These are phyloP conservation scores for Bruguiera sexangula DNA, from an alignment of 345 rosid species.

Conservation along the genomic window DNA sequence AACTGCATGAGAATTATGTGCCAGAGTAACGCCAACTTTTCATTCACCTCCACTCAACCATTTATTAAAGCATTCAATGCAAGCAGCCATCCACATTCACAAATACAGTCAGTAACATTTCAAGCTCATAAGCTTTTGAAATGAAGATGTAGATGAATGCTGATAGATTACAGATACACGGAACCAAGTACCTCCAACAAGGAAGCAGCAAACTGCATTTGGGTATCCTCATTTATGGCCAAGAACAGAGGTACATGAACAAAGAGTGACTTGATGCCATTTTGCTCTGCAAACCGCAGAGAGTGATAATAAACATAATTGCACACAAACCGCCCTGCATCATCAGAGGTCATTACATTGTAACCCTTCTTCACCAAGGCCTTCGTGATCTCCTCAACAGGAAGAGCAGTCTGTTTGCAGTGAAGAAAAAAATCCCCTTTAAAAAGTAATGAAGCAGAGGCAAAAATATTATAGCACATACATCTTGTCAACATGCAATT, in stretches of 20 bases:
- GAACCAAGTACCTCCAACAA: slow-evolving; percentile 90
- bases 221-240: slow-evolving; percentile 83
- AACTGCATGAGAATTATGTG: slow-evolving; percentile 22
- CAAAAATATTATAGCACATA: not conserved
- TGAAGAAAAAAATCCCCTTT: slow-evolving; percentile 2
- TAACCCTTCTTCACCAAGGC: slow-evolving; percentile 60
- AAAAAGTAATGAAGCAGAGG: not conserved
- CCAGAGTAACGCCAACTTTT: slow-evolving; percentile 15
- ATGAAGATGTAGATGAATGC: slow-evolving; percentile 16
- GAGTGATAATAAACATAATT: slow-evolving; percentile 95
- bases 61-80: slow-evolving; percentile 32
- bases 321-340: slow-evolving; percentile 98
- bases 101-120: slow-evolving; percentile 16
- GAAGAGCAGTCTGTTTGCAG: slow-evolving; percentile 57
- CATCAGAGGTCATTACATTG: slow-evolving; percentile 75
- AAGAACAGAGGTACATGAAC: slow-evolving; percentile 95
- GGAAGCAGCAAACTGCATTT: slow-evolving; percentile 83
- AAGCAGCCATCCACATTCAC: slow-evolving; percentile 19
- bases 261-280: slow-evolving; percentile 67
- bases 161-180: slow-evolving; percentile 37
- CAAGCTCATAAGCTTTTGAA: slow-evolving; percentile 14
- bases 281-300: slow-evolving; percentile 83
- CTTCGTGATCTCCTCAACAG: slow-evolving; percentile 58
- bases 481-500: not conserved
- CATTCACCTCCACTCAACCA: slow-evolving; percentile 24